phyloP scores from a whole-genome alignment of 106 monocot species.

The Platanthera guangdongensis region DNA sequence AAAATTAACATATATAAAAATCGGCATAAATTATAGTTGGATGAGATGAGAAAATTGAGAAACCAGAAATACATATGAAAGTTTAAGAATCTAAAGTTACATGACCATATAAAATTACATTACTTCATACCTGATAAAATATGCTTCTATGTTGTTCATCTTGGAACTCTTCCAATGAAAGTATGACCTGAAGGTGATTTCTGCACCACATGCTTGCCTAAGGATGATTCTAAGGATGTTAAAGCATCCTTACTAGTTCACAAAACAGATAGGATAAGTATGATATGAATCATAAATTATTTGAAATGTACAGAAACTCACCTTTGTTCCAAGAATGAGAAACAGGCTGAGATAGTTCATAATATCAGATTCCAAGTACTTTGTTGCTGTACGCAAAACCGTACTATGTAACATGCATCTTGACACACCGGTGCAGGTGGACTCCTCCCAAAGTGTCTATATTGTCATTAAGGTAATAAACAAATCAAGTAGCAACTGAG shows the following conservation, averaged over 20 bases:
- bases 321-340: conserved; percentile 50
- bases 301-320: neutral
- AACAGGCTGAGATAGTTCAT: conserved; percentile 41
- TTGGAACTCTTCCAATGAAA: conserved; percentile 21
- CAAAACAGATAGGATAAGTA: neutral
- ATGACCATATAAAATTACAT: neutral
- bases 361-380: conserved; percentile 41
- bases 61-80: neutral
- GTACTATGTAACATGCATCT: conserved; percentile 58
- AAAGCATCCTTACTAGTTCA: conserved; percentile 8
- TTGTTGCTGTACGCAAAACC: conserved; percentile 54
- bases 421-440: conserved; percentile 25
- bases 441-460: conserved; percentile 65
- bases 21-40: neutral
- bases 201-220: conserved; percentile 77
- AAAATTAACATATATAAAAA: neutral
- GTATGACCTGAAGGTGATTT: conserved; percentile 37
- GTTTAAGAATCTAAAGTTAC: neutral
- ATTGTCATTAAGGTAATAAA: conserved; percentile 41
- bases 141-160: conserved; percentile 39
- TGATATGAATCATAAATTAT: neutral
- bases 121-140: conserved; percentile 42
- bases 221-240: conserved; percentile 11
- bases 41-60: neutral
- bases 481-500: neutral